These are phyloP conservation scores for Hortiboletus campestris DNA, from an alignment of 768 basidiomycete genomes.

Conservation along the genomic window DNA sequence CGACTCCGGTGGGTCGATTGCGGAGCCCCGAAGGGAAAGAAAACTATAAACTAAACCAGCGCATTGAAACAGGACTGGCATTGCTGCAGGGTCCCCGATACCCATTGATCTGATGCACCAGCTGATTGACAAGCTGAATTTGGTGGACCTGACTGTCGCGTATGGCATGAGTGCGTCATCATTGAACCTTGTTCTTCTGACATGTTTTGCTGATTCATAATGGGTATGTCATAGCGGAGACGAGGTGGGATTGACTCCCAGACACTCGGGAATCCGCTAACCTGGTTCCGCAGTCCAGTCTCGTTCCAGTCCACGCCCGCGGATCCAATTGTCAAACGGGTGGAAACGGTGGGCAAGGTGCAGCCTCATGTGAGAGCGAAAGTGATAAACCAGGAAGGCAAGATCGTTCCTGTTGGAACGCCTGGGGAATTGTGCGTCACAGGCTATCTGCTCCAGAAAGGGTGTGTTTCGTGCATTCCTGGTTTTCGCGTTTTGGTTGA, in stretches of 20 bases:
- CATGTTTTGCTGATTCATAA: slow-evolving; percentile 2
- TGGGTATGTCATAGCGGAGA: slow-evolving; percentile 54
- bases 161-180: slow-evolving; percentile 85
- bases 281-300: slow-evolving; percentile 55
- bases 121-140: slow-evolving; percentile 63
- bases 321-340: slow-evolving; percentile 70
- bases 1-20: slow-evolving; percentile 47
- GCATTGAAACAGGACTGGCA: slow-evolving; percentile 59
- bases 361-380: slow-evolving; percentile 80
- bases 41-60: not conserved
- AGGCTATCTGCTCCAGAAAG: slow-evolving; percentile 79
- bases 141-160: slow-evolving; percentile 70
- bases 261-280: not conserved
- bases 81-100: slow-evolving; percentile 76
- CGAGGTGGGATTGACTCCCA: slow-evolving; percentile 42
- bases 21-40: not conserved
- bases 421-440: slow-evolving; percentile 74
- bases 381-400: slow-evolving; percentile 55
- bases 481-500: not conserved
- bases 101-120: slow-evolving; percentile 79
- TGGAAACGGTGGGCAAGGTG: slow-evolving; percentile 78
- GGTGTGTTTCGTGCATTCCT: slow-evolving; percentile 38
- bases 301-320: slow-evolving; percentile 75
- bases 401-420: slow-evolving; percentile 65
- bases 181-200: not conserved